These are phyloP conservation scores for Castanopsis chinensis DNA, from an alignment of 306 rosid species.

Conservation along the genomic window DNA sequence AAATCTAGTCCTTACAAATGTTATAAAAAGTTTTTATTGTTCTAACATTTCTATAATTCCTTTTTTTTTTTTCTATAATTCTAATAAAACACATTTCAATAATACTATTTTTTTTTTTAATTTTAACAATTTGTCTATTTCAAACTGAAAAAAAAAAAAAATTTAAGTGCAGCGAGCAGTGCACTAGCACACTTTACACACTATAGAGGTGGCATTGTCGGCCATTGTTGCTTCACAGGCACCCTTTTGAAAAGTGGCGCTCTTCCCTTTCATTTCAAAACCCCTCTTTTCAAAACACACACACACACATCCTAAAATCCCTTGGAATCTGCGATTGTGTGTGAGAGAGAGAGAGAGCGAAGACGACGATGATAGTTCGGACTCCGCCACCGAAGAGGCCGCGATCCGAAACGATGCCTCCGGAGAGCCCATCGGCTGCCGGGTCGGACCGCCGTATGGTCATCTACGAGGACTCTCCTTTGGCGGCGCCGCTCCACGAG, in stretches of 20 bases:
- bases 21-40: too few species aligned
- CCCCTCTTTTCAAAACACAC: neutral
- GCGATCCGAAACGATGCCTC: conserved; percentile 38
- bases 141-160: too few species aligned
- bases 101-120: too few species aligned
- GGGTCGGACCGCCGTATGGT: conserved; percentile 48
- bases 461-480: conserved; percentile 67
- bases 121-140: too few species aligned
- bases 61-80: too few species aligned
- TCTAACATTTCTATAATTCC: too few species aligned
- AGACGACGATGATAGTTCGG: conserved; percentile 58
- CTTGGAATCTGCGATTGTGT: neutral
- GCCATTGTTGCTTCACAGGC: neutral
- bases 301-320: too few species aligned
- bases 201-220: too few species aligned
- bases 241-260: conserved; percentile 19
- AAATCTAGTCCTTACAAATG: too few species aligned
- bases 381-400: conserved; percentile 80
- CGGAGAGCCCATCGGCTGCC: conserved; percentile 16
- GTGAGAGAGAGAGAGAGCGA: neutral
- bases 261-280: conserved; percentile 6
- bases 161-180: too few species aligned
- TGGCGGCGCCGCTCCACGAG: conserved; percentile 24
- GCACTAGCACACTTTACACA: too few species aligned
- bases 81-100: too few species aligned